Conservation (phyloP, 2,329 filamentous ascomycete species). For the Fusarium papillatum region DNA sequence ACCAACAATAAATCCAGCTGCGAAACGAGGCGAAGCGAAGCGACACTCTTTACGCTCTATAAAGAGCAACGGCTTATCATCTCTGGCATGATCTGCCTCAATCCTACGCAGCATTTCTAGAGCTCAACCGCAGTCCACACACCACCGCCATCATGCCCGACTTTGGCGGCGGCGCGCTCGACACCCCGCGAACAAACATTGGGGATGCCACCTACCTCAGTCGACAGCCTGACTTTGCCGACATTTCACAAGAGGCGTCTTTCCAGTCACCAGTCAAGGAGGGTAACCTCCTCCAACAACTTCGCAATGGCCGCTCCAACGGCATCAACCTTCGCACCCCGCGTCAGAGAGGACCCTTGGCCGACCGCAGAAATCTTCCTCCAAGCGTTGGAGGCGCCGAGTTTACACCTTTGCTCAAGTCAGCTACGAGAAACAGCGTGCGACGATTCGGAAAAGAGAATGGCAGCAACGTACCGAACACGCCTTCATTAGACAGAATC, state of each 20-base stretch:
- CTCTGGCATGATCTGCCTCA: conserved; percentile 37
- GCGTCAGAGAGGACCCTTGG: conserved; percentile 76
- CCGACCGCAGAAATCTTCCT: conserved; percentile 79
- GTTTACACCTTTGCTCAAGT: conserved; percentile 95
- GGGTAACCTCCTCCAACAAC: conserved; percentile 78
- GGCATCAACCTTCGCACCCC: conserved; percentile 79
- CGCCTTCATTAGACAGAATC: conserved; percentile 77
- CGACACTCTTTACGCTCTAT: conserved; percentile 10
- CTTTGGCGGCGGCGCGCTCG: conserved; percentile 73
- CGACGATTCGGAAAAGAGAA: conserved; percentile 75
- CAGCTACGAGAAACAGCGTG: conserved; percentile 78
- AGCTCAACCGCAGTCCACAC: conserved; percentile 20
- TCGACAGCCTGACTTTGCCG: conserved; percentile 76
- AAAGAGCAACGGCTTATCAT: conserved; percentile 3
- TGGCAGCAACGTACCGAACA: conserved; percentile 69
- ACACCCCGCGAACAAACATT: conserved; percentile 88
- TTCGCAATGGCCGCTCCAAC: conserved; percentile 75
- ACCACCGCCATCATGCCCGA: conserved; percentile 69
- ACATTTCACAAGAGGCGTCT: conserved; percentile 89
- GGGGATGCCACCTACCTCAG: conserved; percentile 88
- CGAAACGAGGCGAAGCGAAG: neutral
- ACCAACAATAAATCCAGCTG: conserved; percentile 37
- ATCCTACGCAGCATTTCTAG: conserved; percentile 35
- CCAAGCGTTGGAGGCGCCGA: conserved; percentile 77
- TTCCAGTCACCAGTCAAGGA: conserved; percentile 84